A percentile compares a stretch with the other conserved stretches of the same genome.
Conservation (phyloP, 2,329 filamentous ascomycete genomes). For the Biscogniauxia marginata region DNA sequence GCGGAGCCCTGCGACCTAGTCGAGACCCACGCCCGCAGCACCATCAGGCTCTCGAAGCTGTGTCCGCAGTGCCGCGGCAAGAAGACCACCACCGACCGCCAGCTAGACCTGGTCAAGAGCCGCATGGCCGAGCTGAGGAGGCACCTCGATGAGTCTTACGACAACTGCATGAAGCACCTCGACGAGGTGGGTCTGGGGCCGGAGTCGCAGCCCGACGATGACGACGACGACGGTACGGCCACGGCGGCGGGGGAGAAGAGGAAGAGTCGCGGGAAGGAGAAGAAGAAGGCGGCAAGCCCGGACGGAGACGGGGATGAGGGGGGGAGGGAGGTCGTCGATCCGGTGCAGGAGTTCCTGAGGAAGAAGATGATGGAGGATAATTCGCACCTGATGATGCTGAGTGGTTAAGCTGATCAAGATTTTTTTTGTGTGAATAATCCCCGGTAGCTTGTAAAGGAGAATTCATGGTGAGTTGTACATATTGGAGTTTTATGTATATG, state of each 20-base stretch:
- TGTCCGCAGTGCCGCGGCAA: slow-evolving; percentile 19
- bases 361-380: slow-evolving; percentile 19
- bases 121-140: slow-evolving; percentile 14
- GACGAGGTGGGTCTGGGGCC: slow-evolving; percentile 17
- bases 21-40: slow-evolving; percentile 19
- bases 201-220: not conserved
- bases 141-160: slow-evolving; percentile 21
- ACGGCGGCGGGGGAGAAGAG: not conserved
- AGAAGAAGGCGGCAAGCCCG: not conserved
- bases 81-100: slow-evolving; percentile 9
- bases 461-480: slow-evolving; percentile 1
- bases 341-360: slow-evolving; percentile 14
- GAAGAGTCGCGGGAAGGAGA: not conserved
- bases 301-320: not conserved
- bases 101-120: slow-evolving; percentile 10
- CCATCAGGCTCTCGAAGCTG: slow-evolving; percentile 8
- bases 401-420: not conserved
- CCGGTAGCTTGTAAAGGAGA: not conserved
- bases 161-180: slow-evolving; percentile 14
- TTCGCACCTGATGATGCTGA: slow-evolving; percentile 25
- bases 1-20: slow-evolving; percentile 16
- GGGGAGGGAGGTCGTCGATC: slow-evolving; percentile 2
- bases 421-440: too few relatives aligned
- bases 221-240: not conserved
- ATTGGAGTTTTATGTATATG: slow-evolving; percentile 9